Base-by-base conservation (phyloP, 2,329 filamentous ascomycete genomes). In the Huntiella bhutanensis region DNA sequence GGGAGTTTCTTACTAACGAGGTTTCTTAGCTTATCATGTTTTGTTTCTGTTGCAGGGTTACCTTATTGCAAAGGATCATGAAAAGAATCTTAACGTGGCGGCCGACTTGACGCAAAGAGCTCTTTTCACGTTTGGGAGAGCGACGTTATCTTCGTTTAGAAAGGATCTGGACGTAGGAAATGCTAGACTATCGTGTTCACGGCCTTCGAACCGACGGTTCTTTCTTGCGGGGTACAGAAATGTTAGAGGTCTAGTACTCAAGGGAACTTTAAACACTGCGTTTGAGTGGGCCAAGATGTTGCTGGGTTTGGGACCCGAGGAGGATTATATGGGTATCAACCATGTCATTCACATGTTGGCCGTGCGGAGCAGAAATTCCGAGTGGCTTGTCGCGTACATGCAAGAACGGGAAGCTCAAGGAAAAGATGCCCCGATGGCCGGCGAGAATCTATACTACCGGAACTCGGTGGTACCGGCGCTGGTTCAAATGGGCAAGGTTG, bases 11-110 rank as follows among this genome's bases (percentile, higher is more conserved):
- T 66, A 55, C 57, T 62, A 60, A 38, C 45, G 19, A 35, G 13
- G 11, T 7, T 12, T 22, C 7, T 45, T 49, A 74, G 71, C 88
- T 3, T 96, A 95, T 59, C 87, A 96, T 58, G 80, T 96, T 53
- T 91, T 85, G 1, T 87, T 84, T 2, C 71, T 96, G n/a, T 76
- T 96, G 16, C 87, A 95, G 58, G 86, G 93, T 22, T 92, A 84
- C 51, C 84, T 85, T 58, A 82, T 96, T 43, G 86, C 86, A 10
- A 88, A 91, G 58, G 82, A 94, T 53, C 41, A 45, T 33, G 85
- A 95, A 57, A 77, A 85, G 45, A 91, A 96, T 57, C 80, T 86
- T 58, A 76, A 87, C 1, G 73, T 91, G 3, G 79, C 88, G 0
- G 80, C 84, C 3, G 87, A 96, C 55, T 71, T 96, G 1, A 75